A percentile compares a stretch with the other conserved stretches of the same genome.
Conservation (phyloP, 1,284 basidiomycete species). For the Pascua guehoae region DNA sequence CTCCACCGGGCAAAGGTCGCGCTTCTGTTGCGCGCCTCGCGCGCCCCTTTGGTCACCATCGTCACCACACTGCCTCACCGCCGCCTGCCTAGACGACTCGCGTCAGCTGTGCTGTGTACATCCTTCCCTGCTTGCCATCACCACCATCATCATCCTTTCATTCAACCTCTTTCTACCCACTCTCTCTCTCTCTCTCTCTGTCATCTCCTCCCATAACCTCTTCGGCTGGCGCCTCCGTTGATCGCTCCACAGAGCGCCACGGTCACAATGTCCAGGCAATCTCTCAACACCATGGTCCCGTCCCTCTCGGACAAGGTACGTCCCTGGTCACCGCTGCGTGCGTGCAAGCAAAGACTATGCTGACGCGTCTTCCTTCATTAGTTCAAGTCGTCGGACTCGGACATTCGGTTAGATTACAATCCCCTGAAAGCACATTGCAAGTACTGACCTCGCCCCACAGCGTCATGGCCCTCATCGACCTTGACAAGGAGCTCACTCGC, state of each 20-base stretch:
- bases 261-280: constrained; percentile 11
- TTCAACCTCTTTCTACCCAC: neutral
- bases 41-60: no score
- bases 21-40: no score
- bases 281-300: constrained; percentile 16
- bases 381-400: constrained; percentile 43
- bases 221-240: neutral
- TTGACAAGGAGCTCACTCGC: constrained; percentile 77
- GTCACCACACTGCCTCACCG: no score
- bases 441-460: constrained; percentile 50
- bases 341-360: neutral
- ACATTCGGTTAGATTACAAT: constrained; percentile 29
- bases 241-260: neutral
- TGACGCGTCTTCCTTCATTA: constrained; percentile 12
- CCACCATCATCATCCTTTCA: constrained; percentile 1
- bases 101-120: neutral
- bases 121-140: neutral
- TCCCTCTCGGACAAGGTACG: constrained; percentile 20
- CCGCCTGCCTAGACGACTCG: no score
- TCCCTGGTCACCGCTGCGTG: neutral
- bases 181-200: constrained; percentile 7
- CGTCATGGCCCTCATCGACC: constrained; percentile 90
- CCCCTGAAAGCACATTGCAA: neutral
- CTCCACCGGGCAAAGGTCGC: no score
- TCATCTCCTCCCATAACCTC: neutral